Conservation (phyloP, 768 basidiomycete genomes). For the Hericium rajendrae region DNA sequence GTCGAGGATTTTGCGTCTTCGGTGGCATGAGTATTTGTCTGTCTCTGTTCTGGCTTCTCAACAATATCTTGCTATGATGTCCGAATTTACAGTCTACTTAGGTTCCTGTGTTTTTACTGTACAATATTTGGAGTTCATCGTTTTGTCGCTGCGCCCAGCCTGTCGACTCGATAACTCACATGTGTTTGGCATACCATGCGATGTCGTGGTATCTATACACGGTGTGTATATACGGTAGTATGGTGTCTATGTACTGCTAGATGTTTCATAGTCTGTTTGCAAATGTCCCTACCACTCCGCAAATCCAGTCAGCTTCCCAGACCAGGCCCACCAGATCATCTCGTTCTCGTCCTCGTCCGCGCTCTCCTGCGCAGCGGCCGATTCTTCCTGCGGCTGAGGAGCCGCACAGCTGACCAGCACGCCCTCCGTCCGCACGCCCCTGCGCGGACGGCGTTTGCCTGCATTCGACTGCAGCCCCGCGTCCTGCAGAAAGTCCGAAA, state of each 20-base stretch:
- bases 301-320: slow-evolving; percentile 38
- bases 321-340: slow-evolving; percentile 45
- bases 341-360: slow-evolving; percentile 32
- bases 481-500: slow-evolving; percentile 27
- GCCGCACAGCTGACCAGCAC: slow-evolving; percentile 28
- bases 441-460: slow-evolving; percentile 13
- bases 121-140: no score
- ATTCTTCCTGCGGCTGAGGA: not conserved
- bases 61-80: no score
- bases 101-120: no score
- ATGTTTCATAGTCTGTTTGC: not conserved
- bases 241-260: no score
- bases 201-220: no score
- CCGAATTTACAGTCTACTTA: no score
- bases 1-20: not conserved
- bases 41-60: no score
- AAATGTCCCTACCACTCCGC: slow-evolving; percentile 31
- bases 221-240: no score
- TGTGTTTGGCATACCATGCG: no score
- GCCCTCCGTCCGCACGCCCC: slow-evolving; percentile 27
- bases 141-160: no score
- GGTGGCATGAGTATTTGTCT: no score
- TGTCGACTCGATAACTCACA: no score
- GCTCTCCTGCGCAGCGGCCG: slow-evolving; percentile 1
- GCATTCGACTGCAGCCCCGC: slow-evolving; percentile 15